These are phyloP conservation scores for Colletotrichum sp. DNA, from an alignment of 2,329 filamentous ascomycete species.

Conservation along the genomic window DNA sequence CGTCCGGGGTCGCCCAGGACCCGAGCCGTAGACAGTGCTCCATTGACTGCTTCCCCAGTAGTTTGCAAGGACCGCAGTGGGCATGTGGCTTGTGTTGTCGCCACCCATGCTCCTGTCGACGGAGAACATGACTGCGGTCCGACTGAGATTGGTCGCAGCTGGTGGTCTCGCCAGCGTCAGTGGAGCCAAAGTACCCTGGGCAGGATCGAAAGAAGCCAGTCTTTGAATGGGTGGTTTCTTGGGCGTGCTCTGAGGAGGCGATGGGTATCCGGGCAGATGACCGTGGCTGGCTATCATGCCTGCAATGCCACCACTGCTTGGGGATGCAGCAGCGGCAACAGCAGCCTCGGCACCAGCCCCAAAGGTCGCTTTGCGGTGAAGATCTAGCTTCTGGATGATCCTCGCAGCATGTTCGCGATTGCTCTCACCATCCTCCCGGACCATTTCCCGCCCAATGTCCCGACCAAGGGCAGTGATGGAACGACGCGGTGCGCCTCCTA, in stretches of 20 bases:
- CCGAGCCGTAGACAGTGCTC: conserved; percentile 43
- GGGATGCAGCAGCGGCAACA: conserved; percentile 40
- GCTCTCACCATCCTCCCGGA: conserved; percentile 72
- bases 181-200: conserved; percentile 73
- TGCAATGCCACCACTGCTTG: conserved; percentile 72
- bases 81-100: conserved; percentile 73
- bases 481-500: conserved; percentile 57
- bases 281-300: conserved; percentile 85
- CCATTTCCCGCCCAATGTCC: conserved; percentile 52
- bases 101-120: conserved; percentile 74
- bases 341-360: conserved; percentile 46
- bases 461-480: conserved; percentile 59
- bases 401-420: conserved; percentile 82
- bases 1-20: conserved; percentile 21
- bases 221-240: conserved; percentile 7
- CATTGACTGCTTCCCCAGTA: conserved; percentile 91
- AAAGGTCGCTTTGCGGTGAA: conserved; percentile 80
- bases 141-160: conserved; percentile 83
- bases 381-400: conserved; percentile 91
- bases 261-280: conserved; percentile 68
- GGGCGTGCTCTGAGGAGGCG: conserved; percentile 7
- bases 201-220: conserved; percentile 28
- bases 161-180: conserved; percentile 84
- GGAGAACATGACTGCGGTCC: conserved; percentile 80
- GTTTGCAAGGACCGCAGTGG: conserved; percentile 88